These are phyloP conservation scores for Elsinoe arachidis DNA, from an alignment of 2,329 filamentous ascomycete genomes.

Conservation along the genomic window DNA sequence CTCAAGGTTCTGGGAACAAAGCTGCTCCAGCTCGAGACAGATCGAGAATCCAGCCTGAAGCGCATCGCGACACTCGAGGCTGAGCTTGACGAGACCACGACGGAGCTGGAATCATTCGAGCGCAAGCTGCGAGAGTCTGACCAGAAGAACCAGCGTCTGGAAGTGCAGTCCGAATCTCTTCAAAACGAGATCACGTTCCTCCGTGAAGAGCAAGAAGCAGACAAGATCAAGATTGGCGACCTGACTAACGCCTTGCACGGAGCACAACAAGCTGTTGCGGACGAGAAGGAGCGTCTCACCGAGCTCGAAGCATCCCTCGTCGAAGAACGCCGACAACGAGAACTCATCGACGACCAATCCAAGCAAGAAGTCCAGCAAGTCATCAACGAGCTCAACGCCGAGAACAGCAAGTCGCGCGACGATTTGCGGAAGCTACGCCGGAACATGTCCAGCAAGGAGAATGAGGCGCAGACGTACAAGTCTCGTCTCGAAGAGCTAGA, in stretches of 20 bases:
- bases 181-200: constrained; percentile 92
- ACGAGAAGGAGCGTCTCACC: constrained; percentile 63
- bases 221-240: constrained; percentile 97
- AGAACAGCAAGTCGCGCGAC: constrained; percentile 73
- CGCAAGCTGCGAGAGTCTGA: constrained; percentile 75
- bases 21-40: constrained; percentile 79
- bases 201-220: constrained; percentile 89
- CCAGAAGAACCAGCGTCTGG: constrained; percentile 76
- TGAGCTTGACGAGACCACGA: constrained; percentile 74
- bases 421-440: constrained; percentile 76
- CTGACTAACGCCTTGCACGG: constrained; percentile 74
- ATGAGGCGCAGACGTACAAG: constrained; percentile 85
- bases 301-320: constrained; percentile 55
- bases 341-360: constrained; percentile 76
- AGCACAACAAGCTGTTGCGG: constrained; percentile 68
- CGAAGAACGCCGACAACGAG: constrained; percentile 75
- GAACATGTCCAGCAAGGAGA: constrained; percentile 71
- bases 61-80: constrained; percentile 75
- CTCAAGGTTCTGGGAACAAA: constrained; percentile 87
- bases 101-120: constrained; percentile 79
- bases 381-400: constrained; percentile 83
- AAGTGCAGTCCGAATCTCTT: constrained; percentile 84
- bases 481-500: constrained; percentile 84
- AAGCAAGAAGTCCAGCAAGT: constrained; percentile 93
- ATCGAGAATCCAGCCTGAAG: constrained; percentile 67